Percentiles rank a stretch among this genome's conserved stretches.
phyloP scores from a whole-genome alignment of 331 rosid genomes.

The Acacia pycnantha region DNA sequence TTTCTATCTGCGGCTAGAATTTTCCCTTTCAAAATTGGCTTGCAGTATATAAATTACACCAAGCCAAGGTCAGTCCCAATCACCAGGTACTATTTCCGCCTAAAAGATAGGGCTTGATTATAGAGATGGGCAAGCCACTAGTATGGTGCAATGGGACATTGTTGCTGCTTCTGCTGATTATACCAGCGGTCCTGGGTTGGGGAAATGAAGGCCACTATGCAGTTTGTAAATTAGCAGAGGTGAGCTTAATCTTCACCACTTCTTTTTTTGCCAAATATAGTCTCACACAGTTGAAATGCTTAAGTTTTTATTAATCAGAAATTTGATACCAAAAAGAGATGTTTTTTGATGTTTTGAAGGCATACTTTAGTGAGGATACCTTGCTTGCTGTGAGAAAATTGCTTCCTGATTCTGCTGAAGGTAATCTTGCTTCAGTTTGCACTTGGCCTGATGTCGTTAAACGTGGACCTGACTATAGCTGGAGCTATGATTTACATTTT shows the following conservation, averaged over 20 bases:
- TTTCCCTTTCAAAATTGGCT: not conserved
- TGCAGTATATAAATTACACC: not conserved
- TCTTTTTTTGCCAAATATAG: not conserved
- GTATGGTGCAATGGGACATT: conserved; percentile 14
- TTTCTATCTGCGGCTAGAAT: not conserved
- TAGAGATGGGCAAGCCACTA: conserved; percentile 30
- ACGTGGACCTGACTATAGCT: conserved; percentile 40
- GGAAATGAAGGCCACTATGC: conserved; percentile 80
- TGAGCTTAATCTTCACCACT: conserved; percentile 18
- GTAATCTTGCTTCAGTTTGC: conserved; percentile 80
- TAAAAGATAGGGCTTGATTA: not conserved
- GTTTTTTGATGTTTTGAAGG: conserved; percentile 24
- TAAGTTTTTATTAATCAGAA: not conserved
- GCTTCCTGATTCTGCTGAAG: conserved; percentile 71
- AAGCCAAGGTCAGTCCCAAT: not conserved
- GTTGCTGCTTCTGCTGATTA: conserved; percentile 39
- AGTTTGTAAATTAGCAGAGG: conserved; percentile 74
- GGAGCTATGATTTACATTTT: conserved; percentile 74
- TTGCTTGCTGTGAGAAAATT: conserved; percentile 56
- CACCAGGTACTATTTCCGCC: not conserved
- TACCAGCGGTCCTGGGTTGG: conserved; percentile 64
- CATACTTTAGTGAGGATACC: conserved; percentile 67
- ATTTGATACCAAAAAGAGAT: conserved; percentile 11
- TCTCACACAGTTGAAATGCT: not conserved
- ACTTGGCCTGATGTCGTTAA: conserved; percentile 82